Conservation (phyloP, 495 filamentous ascomycete genomes). For the Staphylotrichum longicolle region DNA sequence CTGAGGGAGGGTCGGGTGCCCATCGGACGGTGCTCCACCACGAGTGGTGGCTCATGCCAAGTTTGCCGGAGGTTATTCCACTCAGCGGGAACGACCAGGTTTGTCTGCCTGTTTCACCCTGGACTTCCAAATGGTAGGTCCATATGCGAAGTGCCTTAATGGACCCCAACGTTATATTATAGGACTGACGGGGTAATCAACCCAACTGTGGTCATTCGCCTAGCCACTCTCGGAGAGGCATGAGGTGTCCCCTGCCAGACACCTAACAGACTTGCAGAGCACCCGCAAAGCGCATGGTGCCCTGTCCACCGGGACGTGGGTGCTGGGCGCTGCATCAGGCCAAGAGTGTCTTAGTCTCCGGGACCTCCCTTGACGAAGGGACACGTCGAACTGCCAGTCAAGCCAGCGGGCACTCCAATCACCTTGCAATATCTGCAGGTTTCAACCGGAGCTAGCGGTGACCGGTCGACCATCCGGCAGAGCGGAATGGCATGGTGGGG, state of each 20-base stretch:
- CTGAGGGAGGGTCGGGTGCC: background rate
- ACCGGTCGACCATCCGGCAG: constrained; percentile 19
- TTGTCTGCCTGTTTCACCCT: constrained; percentile 22
- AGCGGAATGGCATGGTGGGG: constrained; percentile 9
- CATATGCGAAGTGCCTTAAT: constrained; percentile 21
- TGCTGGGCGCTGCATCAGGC: constrained; percentile 26
- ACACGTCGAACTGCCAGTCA: constrained; percentile 27
- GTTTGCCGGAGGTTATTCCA: constrained; percentile 19
- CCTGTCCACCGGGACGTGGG: constrained; percentile 16
- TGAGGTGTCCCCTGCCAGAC: constrained; percentile 15
- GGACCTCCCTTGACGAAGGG: constrained; percentile 18
- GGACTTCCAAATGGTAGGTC: constrained; percentile 17
- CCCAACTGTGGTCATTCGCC: constrained; percentile 19
- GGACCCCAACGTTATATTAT: constrained; percentile 24
- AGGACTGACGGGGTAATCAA: constrained; percentile 20
- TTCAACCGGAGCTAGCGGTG: constrained; percentile 29
- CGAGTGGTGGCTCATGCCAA: constrained; percentile 18
- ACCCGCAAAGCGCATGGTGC: constrained; percentile 15
- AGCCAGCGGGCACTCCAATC: constrained; percentile 27
- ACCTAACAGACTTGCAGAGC: constrained; percentile 14
- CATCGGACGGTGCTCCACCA: background rate
- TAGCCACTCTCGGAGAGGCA: constrained; percentile 12
- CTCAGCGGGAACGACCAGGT: constrained; percentile 25
- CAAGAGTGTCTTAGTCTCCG: constrained; percentile 26
- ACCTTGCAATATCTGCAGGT: constrained; percentile 20